Evolutionary conservation across 2,329 filamentous ascomycete species (phyloP).

Genomic region (Verruconis gallopava): DNA sequence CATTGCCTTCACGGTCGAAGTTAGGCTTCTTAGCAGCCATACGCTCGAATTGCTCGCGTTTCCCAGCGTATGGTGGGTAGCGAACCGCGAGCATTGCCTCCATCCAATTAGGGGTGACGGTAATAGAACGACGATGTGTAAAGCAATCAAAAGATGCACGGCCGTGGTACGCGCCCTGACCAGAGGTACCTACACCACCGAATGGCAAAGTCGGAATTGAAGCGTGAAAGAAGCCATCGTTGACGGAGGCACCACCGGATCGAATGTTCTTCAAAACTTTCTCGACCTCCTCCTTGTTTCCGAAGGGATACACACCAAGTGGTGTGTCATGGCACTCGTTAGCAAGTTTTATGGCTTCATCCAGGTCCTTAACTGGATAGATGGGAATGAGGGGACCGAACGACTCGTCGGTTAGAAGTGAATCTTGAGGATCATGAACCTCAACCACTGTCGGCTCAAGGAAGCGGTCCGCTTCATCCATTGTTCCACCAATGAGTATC

Average conservation of each 20-base stretch:
- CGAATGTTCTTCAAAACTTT: constrained; percentile 40
- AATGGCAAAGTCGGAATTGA: constrained; percentile 61
- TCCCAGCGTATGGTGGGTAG: constrained; percentile 49
- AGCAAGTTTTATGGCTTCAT: constrained; percentile 71
- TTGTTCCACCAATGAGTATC: constrained; percentile 74
- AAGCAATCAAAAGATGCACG: constrained; percentile 59
- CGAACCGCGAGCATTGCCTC: constrained; percentile 54
- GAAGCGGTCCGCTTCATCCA: constrained; percentile 67
- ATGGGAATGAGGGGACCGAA: constrained; percentile 91
- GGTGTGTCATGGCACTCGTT: constrained; percentile 75
- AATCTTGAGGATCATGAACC: constrained; percentile 61
- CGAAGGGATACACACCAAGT: constrained; percentile 74
- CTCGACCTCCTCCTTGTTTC: constrained; percentile 62
- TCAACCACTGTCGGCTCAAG: constrained; percentile 91
- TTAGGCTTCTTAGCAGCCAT: constrained; percentile 42
- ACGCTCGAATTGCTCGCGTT: constrained; percentile 37
- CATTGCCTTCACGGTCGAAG: constrained; percentile 45
- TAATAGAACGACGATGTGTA: constrained; percentile 47
- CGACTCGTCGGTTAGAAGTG: constrained; percentile 68
- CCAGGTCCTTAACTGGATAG: constrained; percentile 63
- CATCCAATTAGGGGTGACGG: constrained; percentile 53
- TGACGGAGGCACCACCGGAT: constrained; percentile 38
- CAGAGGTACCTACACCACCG: constrained; percentile 71
- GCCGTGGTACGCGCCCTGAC: constrained; percentile 65
- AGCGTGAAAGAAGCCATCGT: constrained; percentile 55